These are phyloP conservation scores for Cryptosporidium andersoni DNA, from an alignment of 169 alveolate species.

Conservation along the genomic window DNA sequence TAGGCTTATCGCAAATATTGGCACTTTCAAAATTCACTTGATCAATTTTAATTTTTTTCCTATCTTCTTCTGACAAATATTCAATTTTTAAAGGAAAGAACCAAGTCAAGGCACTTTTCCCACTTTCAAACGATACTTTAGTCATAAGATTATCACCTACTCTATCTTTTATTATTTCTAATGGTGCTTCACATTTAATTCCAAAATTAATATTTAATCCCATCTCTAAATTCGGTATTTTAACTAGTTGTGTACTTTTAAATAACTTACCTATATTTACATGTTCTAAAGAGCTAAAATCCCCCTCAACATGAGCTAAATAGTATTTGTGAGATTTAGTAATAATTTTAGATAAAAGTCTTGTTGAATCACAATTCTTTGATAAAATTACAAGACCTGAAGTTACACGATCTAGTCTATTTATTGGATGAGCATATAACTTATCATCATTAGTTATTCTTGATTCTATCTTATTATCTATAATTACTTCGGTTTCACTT, in stretches of 20 bases:
- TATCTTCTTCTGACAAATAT: slow-evolving; percentile 12
- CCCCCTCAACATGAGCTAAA: slow-evolving; percentile 84
- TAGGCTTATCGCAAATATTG: slow-evolving; percentile 76
- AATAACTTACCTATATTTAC: not conserved
- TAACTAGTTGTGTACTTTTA: slow-evolving; percentile 8
- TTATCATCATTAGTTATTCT: slow-evolving; percentile 38
- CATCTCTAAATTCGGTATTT: slow-evolving; percentile 12
- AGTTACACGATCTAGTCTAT: slow-evolving; percentile 91
- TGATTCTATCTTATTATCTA: slow-evolving; percentile 4
- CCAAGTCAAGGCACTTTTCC: slow-evolving; percentile 38
- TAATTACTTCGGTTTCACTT: too few relatives aligned
- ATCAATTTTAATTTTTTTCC: slow-evolving; percentile 71
- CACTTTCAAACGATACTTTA: not conserved
- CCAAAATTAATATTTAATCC: slow-evolving; percentile 38
- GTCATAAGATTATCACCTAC: slow-evolving; percentile 72
- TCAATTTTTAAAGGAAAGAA: slow-evolving; percentile 24
- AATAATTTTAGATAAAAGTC: slow-evolving; percentile 76
- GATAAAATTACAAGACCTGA: slow-evolving; percentile 89
- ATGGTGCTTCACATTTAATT: slow-evolving; percentile 71
- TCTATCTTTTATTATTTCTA: slow-evolving; percentile 54
- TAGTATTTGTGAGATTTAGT: slow-evolving; percentile 76
- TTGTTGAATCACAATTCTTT: slow-evolving; percentile 80
- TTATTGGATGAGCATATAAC: slow-evolving; percentile 79
- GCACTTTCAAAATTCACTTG: slow-evolving; percentile 68
- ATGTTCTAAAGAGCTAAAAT: slow-evolving; percentile 48